These are phyloP conservation scores for Saussurea involucrata DNA, from an alignment of 129 eudicot species.

Conservation along the genomic window DNA sequence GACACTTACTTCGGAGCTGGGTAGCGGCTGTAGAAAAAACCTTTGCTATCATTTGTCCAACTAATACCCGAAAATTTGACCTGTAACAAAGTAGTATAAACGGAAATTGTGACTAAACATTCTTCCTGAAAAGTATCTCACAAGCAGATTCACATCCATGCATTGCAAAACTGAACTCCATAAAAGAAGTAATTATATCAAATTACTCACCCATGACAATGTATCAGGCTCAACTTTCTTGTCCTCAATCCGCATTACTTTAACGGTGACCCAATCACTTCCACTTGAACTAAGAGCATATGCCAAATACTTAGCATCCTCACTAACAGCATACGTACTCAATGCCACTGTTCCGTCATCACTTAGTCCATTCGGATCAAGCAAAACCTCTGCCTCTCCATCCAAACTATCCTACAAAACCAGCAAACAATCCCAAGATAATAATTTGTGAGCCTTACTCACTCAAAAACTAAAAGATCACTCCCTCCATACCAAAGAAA, in stretches of 20 bases:
- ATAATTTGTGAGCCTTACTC: neutral
- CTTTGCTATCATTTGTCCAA: conserved; percentile 96
- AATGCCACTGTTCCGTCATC: conserved; percentile 91
- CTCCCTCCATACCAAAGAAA: neutral
- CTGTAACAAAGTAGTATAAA: conserved; percentile 35
- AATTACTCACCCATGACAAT: conserved; percentile 69
- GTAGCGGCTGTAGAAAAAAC: conserved; percentile 93
- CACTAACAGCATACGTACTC: conserved; percentile 71
- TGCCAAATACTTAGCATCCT: conserved; percentile 87
- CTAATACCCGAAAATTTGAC: conserved; percentile 85
- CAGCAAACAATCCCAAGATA: neutral
- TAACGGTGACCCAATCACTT: conserved; percentile 92
- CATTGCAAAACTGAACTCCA: neutral
- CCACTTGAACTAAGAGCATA: conserved; percentile 92
- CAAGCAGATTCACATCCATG: neutral
- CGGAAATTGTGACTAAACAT: neutral
- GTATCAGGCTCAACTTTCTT: conserved; percentile 67
- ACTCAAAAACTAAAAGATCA: neutral
- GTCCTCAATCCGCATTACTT: conserved; percentile 73
- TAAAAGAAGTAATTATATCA: neutral
- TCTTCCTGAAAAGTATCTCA: neutral
- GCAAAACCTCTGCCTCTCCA: conserved; percentile 78
- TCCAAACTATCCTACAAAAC: conserved; percentile 77
- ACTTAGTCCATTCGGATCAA: conserved; percentile 90
- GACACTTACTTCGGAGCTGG: conserved; percentile 90